Evolutionary conservation across 441 rosid genomes (phyloP).

Genomic region (Aleurites moluccanus): DNA sequence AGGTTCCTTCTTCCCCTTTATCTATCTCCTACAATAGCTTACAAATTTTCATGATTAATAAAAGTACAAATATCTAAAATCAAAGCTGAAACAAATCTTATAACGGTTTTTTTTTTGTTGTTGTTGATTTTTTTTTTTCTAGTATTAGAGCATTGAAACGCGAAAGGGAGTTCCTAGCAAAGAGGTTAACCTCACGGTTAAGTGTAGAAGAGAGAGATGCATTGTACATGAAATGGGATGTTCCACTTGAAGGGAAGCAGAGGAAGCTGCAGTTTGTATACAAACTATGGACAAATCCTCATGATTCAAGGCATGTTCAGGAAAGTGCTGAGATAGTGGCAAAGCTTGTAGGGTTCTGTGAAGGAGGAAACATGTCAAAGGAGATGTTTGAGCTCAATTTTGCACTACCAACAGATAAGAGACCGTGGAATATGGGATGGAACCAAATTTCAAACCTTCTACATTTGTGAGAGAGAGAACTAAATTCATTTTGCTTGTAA

Average conservation of each 20-base stretch:
- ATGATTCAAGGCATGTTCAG: conserved; percentile 70
- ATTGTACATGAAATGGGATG: conserved; percentile 82
- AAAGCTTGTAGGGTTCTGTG: conserved; percentile 90
- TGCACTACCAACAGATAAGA: conserved; percentile 74
- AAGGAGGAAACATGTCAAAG: conserved; percentile 80
- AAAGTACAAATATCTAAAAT: background rate
- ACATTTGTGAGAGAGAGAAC: conserved; percentile 54
- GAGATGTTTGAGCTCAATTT: conserved; percentile 99
- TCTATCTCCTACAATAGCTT: background rate
- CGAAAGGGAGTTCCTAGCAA: conserved; percentile 92
- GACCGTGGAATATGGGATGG: conserved; percentile 94
- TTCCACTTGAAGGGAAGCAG: conserved; percentile 92
- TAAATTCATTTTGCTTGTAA: conserved; percentile 2
- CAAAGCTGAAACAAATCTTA: no score
- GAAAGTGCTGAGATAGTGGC: conserved; percentile 98
- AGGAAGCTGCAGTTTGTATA: conserved; percentile 85
- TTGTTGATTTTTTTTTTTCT: conserved; percentile 12
- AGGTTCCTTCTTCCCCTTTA: conserved; percentile 41
- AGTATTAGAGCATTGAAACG: conserved; percentile 86
- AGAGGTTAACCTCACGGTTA: conserved; percentile 68
- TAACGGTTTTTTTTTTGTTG: no score
- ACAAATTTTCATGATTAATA: background rate
- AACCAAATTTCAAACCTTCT: conserved; percentile 85
- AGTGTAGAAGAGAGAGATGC: conserved; percentile 76
- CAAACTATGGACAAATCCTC: conserved; percentile 97